Evolutionary conservation across 2,329 filamentous ascomycete genomes (phyloP).

Genomic region (Alternaria solani): DNA sequence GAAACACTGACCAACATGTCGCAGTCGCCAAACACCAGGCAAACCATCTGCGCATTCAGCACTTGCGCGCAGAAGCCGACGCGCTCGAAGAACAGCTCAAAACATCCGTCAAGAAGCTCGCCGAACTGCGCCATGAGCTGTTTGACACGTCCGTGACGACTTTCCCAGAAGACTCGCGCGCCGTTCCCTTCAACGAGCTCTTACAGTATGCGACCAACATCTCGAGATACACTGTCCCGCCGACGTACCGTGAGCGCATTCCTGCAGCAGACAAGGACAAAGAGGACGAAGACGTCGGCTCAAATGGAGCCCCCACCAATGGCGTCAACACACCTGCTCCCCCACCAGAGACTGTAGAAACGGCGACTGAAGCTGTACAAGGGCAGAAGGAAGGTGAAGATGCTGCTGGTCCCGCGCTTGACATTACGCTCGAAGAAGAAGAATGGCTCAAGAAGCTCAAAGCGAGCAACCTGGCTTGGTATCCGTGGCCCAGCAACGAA

Average conservation of each 20-base stretch:
- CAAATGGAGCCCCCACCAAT: constrained; percentile 38
- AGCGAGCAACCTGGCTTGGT: constrained; percentile 59
- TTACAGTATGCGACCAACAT: constrained; percentile 81
- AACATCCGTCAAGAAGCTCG: constrained; percentile 73
- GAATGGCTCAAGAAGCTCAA: constrained; percentile 47
- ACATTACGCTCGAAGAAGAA: constrained; percentile 42
- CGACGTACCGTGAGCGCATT: constrained; percentile 56
- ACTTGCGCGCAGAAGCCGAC: constrained; percentile 71
- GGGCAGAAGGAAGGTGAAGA: constrained; percentile 23
- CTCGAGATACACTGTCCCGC: constrained; percentile 79
- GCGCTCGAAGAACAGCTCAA: constrained; percentile 76
- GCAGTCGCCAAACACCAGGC: constrained; percentile 77
- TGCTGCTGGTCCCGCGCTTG: constrained; percentile 19
- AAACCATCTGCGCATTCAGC: constrained; percentile 73
- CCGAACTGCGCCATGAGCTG: constrained; percentile 76
- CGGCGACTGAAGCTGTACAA: constrained; percentile 32
- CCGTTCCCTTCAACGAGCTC: constrained; percentile 74
- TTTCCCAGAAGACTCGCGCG: constrained; percentile 52
- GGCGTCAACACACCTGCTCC: constrained; percentile 40
- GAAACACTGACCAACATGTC: constrained; percentile 13
- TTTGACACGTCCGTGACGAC: constrained; percentile 56
- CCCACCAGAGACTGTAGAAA: constrained; percentile 33
- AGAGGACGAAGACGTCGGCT: constrained; percentile 28
- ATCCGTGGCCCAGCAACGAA: constrained; percentile 78
- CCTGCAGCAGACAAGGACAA: constrained; percentile 31